Evolutionary conservation across 2,329 filamentous ascomycete genomes (phyloP).

Genomic region (Alternaria sp.): DNA sequence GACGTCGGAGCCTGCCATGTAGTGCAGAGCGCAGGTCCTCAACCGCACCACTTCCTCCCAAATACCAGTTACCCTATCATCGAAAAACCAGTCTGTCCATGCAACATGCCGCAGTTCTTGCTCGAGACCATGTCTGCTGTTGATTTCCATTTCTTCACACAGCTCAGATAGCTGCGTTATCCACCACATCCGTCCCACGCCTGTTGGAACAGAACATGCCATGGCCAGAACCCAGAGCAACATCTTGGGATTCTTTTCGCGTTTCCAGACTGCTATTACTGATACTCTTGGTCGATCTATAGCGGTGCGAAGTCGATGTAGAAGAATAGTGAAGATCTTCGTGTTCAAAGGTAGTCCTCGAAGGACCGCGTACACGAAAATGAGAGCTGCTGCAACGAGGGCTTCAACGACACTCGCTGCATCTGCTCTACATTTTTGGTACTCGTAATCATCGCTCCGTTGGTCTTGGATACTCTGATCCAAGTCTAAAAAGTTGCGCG

Average conservation of each 20-base stretch:
- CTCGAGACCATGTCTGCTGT: slow-evolving; percentile 20
- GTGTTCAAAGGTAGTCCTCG: slow-evolving; percentile 32
- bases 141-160: slow-evolving; percentile 13
- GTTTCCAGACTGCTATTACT: slow-evolving; percentile 17
- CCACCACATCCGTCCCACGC: slow-evolving; percentile 28
- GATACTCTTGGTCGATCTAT: slow-evolving; percentile 1
- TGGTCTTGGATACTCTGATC: slow-evolving; percentile 14
- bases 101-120: slow-evolving; percentile 27
- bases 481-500: slow-evolving; percentile 25
- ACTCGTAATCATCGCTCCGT: slow-evolving; percentile 4
- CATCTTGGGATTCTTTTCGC: slow-evolving; percentile 28
- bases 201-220: slow-evolving; percentile 22
- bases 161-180: slow-evolving; percentile 23
- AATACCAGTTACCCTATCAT: slow-evolving; percentile 16
- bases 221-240: slow-evolving; percentile 38
- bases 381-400: slow-evolving; percentile 27
- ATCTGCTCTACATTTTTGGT: slow-evolving; percentile 21
- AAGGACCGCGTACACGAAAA: slow-evolving; percentile 36
- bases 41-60: slow-evolving; percentile 9
- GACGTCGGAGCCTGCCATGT: neutral
- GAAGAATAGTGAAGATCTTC: slow-evolving; percentile 27
- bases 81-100: slow-evolving; percentile 37
- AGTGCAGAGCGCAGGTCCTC: neutral
- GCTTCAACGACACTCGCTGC: slow-evolving; percentile 32
- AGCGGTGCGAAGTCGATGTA: slow-evolving; percentile 7